Evolutionary conservation across 768 basidiomycete species (phyloP).

Genomic region (Dacryopinax primogenitus): DNA sequence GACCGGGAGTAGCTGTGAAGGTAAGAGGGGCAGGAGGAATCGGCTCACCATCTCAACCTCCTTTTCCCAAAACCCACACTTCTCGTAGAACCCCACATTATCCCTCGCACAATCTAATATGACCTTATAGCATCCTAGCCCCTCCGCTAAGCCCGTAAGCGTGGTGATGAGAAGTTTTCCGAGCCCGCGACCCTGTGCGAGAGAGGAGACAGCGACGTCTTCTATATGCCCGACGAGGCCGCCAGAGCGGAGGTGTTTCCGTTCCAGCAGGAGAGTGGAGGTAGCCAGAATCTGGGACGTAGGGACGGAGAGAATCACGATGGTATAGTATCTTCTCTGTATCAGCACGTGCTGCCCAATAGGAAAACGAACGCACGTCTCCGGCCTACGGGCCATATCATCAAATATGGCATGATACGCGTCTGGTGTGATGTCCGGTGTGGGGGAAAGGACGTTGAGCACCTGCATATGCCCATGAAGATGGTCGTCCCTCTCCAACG

Average conservation of each 20-base stretch:
- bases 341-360: constrained; percentile 24
- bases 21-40: background rate
- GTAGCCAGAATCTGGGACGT: constrained; percentile 72
- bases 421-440: constrained; percentile 49
- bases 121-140: constrained; percentile 81
- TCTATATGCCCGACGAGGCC: constrained; percentile 91
- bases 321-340: constrained; percentile 55
- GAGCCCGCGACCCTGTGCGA: constrained; percentile 81
- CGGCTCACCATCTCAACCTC: constrained; percentile 72
- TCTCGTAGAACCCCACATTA: constrained; percentile 91
- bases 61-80: constrained; percentile 85
- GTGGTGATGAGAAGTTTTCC: constrained; percentile 79
- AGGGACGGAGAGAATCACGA: constrained; percentile 67
- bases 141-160: constrained; percentile 71
- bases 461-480: constrained; percentile 69
- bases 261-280: constrained; percentile 78
- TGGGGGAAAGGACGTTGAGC: constrained; percentile 56
- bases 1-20: background rate
- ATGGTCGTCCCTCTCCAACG: constrained; percentile 76
- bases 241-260: constrained; percentile 82
- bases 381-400: constrained; percentile 22
- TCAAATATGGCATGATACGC: constrained; percentile 48
- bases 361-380: background rate
- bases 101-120: constrained; percentile 87
- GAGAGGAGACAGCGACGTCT: constrained; percentile 87